Percentiles rank a stretch among this genome's conserved stretches.
phyloP scores from a whole-genome alignment of 257 asterid species.

The Solanum etuberosum region DNA sequence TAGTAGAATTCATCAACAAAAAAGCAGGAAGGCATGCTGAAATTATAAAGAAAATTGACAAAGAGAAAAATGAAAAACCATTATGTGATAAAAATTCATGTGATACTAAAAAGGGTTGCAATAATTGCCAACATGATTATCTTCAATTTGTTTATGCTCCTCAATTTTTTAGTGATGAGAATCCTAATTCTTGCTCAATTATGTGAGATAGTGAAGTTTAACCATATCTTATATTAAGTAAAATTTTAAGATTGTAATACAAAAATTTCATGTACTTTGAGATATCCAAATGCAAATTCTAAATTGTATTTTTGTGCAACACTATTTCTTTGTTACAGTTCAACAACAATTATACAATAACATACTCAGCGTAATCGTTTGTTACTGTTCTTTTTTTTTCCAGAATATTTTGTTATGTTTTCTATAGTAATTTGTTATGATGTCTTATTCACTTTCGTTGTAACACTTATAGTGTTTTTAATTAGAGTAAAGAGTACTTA shows the following conservation, averaged over 20 bases:
- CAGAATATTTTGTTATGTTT: neutral
- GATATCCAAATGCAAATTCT: neutral
- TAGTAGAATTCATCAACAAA: conserved; percentile 38
- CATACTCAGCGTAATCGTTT: neutral
- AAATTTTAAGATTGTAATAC: neutral
- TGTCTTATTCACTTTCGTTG: neutral
- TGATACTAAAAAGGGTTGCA: neutral
- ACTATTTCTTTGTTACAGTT: neutral
- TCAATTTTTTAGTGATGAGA: conserved; percentile 64
- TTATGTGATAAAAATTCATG: neutral
- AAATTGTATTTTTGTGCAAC: neutral
- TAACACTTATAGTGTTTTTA: neutral
- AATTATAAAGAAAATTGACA: conserved; percentile 16
- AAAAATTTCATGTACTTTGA: neutral
- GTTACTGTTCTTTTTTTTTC: neutral
- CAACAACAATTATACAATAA: neutral
- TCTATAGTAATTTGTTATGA: too few relatives aligned
- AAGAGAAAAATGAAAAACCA: neutral
- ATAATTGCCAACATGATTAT: neutral
- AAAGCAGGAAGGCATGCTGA: conserved; percentile 40
- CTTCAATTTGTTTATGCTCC: conserved; percentile 32
- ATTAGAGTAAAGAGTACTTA: too few relatives aligned
- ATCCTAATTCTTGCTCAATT: conserved; percentile 58
- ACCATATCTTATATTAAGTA: neutral
- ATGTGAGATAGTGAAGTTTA: conserved; percentile 14